phyloP scores from a whole-genome alignment of 2,329 filamentous ascomycete genomes.

The Ophioceras dolichostomum region DNA sequence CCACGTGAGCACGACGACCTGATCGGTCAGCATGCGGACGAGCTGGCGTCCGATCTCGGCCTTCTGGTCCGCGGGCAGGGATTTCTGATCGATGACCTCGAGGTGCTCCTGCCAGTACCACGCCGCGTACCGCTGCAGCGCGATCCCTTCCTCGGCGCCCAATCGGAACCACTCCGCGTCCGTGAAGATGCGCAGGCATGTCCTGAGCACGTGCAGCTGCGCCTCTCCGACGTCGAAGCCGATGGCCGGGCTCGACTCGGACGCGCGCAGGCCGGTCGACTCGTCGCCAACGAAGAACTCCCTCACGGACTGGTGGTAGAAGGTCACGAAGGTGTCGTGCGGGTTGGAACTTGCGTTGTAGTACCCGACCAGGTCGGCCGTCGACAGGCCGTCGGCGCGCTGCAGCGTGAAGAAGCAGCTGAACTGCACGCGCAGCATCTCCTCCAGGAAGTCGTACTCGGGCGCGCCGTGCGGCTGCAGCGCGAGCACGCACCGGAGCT shows the following conservation, averaged over 20 bases:
- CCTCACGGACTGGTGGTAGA: constrained; percentile 2
- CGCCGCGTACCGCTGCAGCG: constrained; percentile 2
- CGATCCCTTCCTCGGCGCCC: not conserved
- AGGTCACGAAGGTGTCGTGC: constrained; percentile 1
- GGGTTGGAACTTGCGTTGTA: constrained; percentile 1
- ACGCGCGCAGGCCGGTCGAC: not conserved
- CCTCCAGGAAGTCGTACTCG: constrained; percentile 1
- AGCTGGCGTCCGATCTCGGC: not conserved
- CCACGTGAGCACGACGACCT: constrained; percentile 2
- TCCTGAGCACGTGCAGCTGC: not conserved
- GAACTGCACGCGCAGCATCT: constrained; percentile 1
- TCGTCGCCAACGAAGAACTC: constrained; percentile 2
- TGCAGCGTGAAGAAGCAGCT: constrained; percentile 1
- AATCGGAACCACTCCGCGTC: constrained; percentile 1
- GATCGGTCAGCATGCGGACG: not conserved
- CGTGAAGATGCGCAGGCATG: constrained; percentile 3
- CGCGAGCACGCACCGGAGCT: not conserved
- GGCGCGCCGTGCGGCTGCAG: constrained; percentile 1
- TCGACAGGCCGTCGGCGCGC: constrained; percentile 1
- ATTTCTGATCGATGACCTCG: not conserved
- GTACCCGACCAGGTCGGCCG: not conserved
- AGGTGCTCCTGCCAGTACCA: constrained; percentile 4
- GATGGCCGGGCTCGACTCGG: not conserved
- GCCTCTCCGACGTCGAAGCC: not conserved
- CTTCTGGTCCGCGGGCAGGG: not conserved